Base-by-base conservation (phyloP, 352 stramenopile species). In the Peronospora destructor region DNA sequence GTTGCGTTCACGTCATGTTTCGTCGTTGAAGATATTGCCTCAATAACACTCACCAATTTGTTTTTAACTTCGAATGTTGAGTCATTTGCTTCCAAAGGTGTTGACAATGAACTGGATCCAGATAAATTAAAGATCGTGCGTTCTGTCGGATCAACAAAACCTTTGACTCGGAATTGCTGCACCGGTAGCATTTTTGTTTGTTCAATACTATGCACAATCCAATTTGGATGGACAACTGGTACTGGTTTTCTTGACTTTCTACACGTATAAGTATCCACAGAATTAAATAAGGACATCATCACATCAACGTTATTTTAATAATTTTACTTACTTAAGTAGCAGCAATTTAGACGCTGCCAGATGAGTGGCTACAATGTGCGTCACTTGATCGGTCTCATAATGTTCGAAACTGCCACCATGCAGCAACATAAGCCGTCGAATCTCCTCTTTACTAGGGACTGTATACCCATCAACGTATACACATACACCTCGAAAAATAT, bases 171-270 rank as follows among this genome's bases (percentile, higher is more conserved):
- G 59, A 97, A 97, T 28, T 76, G 52, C 40, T 76, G 72, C 56
- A 89, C 50, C 0, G 84, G 71, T 5, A 97, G 57, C 42, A 97
- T 42, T 16, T 51, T 75, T 16, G 73, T 63, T 29, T 78, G 60
- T 33, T 85, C 59, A 11, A 97, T 83, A 61, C 87, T 91, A 49
- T 96, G 83, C 7, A 92, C 64, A 52, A 98, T 94, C 94, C 94
- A 98, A 16, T 94, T 65, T 0, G 94, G 93, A 44, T 84, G 66
- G 19, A 92, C 79, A 6, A 97, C 83, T 0, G 85, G 91, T 36
- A 77, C 66, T 9, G 71, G 69, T 17, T 68, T 73, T 21, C 61
- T 68, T 56, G 66, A 66, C 29, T 71, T 82, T 56, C 83, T 94
- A 38, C 30, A 42, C 49, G 11, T 19, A 57, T 1, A 28, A 21